Evolutionary conservation across 495 filamentous ascomycete species (phyloP).

Genomic region (Niebla homalea): DNA sequence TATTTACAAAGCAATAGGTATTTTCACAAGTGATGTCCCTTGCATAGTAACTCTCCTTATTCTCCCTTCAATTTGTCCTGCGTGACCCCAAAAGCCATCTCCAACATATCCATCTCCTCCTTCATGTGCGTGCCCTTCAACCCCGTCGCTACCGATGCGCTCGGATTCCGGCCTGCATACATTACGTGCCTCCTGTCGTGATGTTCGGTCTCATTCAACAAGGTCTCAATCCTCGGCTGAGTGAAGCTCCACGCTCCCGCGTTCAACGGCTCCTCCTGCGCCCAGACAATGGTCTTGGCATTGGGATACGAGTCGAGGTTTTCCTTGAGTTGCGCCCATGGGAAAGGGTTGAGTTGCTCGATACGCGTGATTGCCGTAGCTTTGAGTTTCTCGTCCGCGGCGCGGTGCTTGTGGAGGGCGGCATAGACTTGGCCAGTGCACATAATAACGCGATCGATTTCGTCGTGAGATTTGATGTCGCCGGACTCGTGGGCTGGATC

Average conservation of each 20-base stretch:
- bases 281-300: constrained; percentile 90
- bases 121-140: constrained; percentile 77
- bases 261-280: constrained; percentile 94
- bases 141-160: constrained; percentile 84
- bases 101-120: constrained; percentile 84
- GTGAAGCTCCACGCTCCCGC: constrained; percentile 90
- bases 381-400: constrained; percentile 57
- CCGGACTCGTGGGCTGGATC: constrained; percentile 67
- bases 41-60: constrained; percentile 5
- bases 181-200: constrained; percentile 90
- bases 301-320: constrained; percentile 95
- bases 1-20: too few species aligned
- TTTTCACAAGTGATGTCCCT: too few species aligned
- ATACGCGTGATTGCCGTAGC: constrained; percentile 87
- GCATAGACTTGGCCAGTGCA: constrained; percentile 93
- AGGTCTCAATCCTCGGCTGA: constrained; percentile 89
- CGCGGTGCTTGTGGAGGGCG: constrained; percentile 80
- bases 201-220: constrained; percentile 79
- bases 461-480: constrained; percentile 60
- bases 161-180: constrained; percentile 87
- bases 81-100: constrained; percentile 54
- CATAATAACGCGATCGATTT: constrained; percentile 87
- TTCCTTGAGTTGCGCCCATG: constrained; percentile 88
- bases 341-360: constrained; percentile 97
- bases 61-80: constrained; percentile 46